These are phyloP conservation scores for Phytophthora tubulina DNA, from an alignment of 352 stramenopile species.

Conservation along the genomic window DNA sequence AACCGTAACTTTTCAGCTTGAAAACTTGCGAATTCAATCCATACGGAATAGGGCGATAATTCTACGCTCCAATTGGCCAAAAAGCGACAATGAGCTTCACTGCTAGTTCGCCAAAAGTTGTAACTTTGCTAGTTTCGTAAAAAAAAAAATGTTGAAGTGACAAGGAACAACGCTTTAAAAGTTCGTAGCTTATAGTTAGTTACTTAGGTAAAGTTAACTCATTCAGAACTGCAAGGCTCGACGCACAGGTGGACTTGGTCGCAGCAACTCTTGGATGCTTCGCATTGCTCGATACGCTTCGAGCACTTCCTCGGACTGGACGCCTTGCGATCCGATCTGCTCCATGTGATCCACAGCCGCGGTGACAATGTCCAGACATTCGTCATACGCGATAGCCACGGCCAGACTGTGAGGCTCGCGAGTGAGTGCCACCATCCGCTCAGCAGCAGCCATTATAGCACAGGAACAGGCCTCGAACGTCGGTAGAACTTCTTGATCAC, in stretches of 20 bases:
- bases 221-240: conserved; percentile 41
- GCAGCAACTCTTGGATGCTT: conserved; percentile 36
- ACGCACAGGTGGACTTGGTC: conserved; percentile 38
- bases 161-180: too few species aligned
- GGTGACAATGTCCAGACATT: conserved; percentile 47
- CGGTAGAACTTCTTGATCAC: background rate
- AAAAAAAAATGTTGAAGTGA: too few species aligned
- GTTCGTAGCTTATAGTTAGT: too few species aligned
- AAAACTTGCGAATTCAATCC: too few species aligned
- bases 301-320: conserved; percentile 18
- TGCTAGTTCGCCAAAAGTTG: too few species aligned
- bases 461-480: conserved; percentile 37
- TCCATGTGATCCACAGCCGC: conserved; percentile 42
- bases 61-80: too few species aligned
- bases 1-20: too few species aligned
- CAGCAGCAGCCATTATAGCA: conserved; percentile 34
- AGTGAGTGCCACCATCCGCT: conserved; percentile 36
- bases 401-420: conserved; percentile 30
- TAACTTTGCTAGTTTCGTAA: too few species aligned
- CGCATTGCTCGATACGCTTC: conserved; percentile 37
- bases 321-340: conserved; percentile 14
- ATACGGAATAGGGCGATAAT: too few species aligned
- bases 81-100: too few species aligned
- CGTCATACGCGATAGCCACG: conserved; percentile 46
- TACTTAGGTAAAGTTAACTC: too few species aligned